Base-by-base conservation (phyloP, 148 eudicot species). In the Gaultheria prostrata region DNA sequence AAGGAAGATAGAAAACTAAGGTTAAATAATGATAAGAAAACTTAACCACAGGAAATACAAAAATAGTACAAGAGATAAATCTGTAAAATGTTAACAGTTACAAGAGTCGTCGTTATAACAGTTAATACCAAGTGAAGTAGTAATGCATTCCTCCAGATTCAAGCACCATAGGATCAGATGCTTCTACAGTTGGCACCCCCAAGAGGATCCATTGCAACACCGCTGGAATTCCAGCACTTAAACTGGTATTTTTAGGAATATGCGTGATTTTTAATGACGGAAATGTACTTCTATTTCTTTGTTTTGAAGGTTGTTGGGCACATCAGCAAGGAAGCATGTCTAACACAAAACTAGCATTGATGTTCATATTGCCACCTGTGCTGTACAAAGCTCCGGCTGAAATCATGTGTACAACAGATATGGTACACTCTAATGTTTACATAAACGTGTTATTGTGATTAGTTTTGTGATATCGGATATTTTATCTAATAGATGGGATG, bases 251-350 rank as follows among this genome's bases (percentile, higher is more conserved):
- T 45, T 8, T 75, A 24, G 14, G 24, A 35, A 48, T 46, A 45
- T 75, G 4, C 48, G 26, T 45, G 54, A 67, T 67, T 28, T 28
- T 28, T 67, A 18, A 18, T 11, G 78, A 75, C 46, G 54, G 54
- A 73, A 73, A 73, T 73, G 26, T 39, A 49, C 20, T 71, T 72
- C 77, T 71, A 24, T 43, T 45, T 74, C 77, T 74, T 74, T 43
- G 17, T 45, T 17, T 72, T 24, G 18, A 32, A 71, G n/a, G 45
- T 33, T 39, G 14, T 43, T 39, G 51, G 51, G 77, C 50, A 73
- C 39, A 73, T 73, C 77, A 1, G 30, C 78, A n/a, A 75, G 78
- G 54, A 75, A 46, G 26, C 49, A 73, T 43, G 45, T 73, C 77
- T 35, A 73, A 8, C 50, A 73, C 77, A 33, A 30, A 73, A 35